Base-by-base conservation (phyloP, 495 filamentous ascomycete species). In the Mycothermus thermophilus region DNA sequence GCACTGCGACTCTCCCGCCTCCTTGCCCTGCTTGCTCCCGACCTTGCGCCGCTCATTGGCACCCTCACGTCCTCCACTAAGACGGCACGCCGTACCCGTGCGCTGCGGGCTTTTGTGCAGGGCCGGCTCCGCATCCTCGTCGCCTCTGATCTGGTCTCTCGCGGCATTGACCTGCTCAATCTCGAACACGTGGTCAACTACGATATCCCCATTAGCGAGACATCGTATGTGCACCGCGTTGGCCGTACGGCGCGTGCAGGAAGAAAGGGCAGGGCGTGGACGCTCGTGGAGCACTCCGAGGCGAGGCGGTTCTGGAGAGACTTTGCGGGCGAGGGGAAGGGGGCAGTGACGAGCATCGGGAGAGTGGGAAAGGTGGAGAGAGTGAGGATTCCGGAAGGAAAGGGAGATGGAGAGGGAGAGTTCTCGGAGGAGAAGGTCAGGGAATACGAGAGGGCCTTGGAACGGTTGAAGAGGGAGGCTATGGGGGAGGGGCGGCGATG, bases 121-220 rank as follows among this genome's bases (percentile, higher is more conserved):
- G 71, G 70, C 37, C 77, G 76, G 32, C 58, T 80, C 3, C 73
- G 72, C 5, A 60, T 93, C 26, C 74, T 95, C 8, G 76, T 95
- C 24, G 84, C 88, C 7, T 90, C 90, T 0, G 90, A 97, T 50
- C 78, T 88, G 16, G 85, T 88, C 1, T 80, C 88, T 1, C 81
- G 92, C 29, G 90, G 90, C 48, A 74, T 97, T n/a, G 90, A 97
- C 51, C 63, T 94, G 1, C 69, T 68, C 1, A 69, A 74, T 16
- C 65, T 96, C 16, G 74, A 74, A 16, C 80, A 93, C 43, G 84
- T 96, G 8, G 63, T 96, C 47, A 95, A 95, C 54, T 97, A 97
- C 62, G 90, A 96, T 51, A 64, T 96, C 22, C 92, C 90, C 0
- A 69, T 72, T 7, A 80, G 73, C 40, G 59, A 83, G 16, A 80